Evolutionary conservation across 257 asterid species (phyloP), one percentile per base, ranked within the genome.

Genomic region (Nicotiana otophora): DNA sequence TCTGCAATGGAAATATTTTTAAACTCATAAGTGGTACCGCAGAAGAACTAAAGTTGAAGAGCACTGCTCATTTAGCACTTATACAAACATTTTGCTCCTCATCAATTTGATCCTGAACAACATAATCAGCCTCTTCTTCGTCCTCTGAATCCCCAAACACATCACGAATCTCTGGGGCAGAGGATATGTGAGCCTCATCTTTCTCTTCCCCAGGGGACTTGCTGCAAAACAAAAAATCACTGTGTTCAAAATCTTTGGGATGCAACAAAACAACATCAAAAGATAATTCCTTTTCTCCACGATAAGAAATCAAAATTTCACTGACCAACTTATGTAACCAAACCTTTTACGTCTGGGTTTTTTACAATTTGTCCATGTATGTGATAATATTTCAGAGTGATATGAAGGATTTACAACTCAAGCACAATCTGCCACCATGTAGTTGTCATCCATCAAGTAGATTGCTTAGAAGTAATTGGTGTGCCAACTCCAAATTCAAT

Each of bases 141-240:
- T 92, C 98, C 74, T 93, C 98, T 19, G 97, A 93, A 78, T 93
- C 97, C 58, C 98, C 98, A 87, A 94, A 94, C 61, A 94, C 98
- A 89, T 94, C 93, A 72, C 96, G 98, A 53, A 94, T 92, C 90
- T 93, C 98, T 7, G 98, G 94, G 62, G 96, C 97, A n/a, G 96
- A 89, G 67, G 87, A 84, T 83, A 86, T 60, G 63, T 89, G 90
- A 85, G 91, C 91, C 75, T 88, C 94, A 72, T 91, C 94, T 86
- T 90, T 90, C 83, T 89, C 96, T 34, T 90, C 89, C 76, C 86
- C 91, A 60, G 89, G 86, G 64, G 95, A 92, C 85, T 91, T 91
- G 75, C 89, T 81, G 87, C 83, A 69, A 88, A 65, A 39, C 82
- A 77, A 84, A 85, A 68, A 60, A 48, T 74, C 63, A 26, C 16